Base-by-base conservation (phyloP, 805 yeast genomes). In the Metschnikowia baotianmanensis region DNA sequence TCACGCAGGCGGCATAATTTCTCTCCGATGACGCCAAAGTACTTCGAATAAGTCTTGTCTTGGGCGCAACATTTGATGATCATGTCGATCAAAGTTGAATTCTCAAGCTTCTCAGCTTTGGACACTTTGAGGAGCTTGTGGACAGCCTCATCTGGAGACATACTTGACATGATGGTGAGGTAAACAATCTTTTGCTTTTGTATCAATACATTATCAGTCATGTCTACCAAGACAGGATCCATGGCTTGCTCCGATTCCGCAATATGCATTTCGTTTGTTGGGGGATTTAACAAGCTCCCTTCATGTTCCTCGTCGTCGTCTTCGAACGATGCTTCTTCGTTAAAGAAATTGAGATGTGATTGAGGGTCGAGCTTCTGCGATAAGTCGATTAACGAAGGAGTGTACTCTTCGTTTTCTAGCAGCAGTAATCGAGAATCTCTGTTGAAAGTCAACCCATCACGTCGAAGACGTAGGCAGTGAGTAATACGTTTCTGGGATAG, bases 91-190 rank as follows among this genome's bases (percentile, higher is more conserved):
- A 87, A 69, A 49, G 76, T 74, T 4, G 27, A 32, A 11, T 25
- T 31, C 4, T 61, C 61, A 20, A 56, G 49, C 8, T 51, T 56
- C 9, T 43, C 45, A 8, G 33, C 15, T 26, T 31, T 36, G n/a
- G 38, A 18, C 18, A 86, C 53, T 53, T 75, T 77, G 29, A 86
- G 51, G 5, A 93, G 63, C 59, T 90, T 90, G 59, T 90, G 98
- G 1, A 87, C 89, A 0, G 96, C 91, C 67, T 93, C 99, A 50
- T 87, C 96, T 5, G 90, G 80, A 0, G 95, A 82, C 82, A 91
- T 77, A 45, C 96, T 81, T 17, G 96, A 87, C 83, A 86, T 88
- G 8, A 93, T 67, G 0, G 91, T 83, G 21, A 90, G 65, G 53
- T 91, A 91, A 2, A 91, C 83, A 1, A 76, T 76, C 52, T 87